phyloP scores from a whole-genome alignment of 768 basidiomycete species.

The Leccinum disarticulatum region DNA sequence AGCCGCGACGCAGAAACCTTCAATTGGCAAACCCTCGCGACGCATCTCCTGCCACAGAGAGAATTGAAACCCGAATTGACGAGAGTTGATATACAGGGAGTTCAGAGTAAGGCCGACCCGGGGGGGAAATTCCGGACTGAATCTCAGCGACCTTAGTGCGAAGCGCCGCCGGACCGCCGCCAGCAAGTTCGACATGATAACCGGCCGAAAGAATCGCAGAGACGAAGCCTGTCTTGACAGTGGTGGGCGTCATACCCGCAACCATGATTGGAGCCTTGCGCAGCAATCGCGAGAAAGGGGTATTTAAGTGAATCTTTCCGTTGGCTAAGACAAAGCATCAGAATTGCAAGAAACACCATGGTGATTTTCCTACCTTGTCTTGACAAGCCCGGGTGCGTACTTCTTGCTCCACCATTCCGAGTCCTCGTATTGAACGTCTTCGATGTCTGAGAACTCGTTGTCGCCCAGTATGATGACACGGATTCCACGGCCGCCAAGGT shows the following conservation, averaged over 20 bases:
- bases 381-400: slow-evolving; percentile 81
- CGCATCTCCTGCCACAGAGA: slow-evolving; percentile 99
- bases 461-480: slow-evolving; percentile 90
- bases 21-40: slow-evolving; percentile 89
- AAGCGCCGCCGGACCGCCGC: slow-evolving; percentile 89
- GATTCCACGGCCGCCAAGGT: slow-evolving; percentile 91
- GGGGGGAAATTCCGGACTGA: slow-evolving; percentile 75
- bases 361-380: slow-evolving; percentile 64
- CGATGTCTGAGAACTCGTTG: slow-evolving; percentile 76
- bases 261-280: slow-evolving; percentile 99
- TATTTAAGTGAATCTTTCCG: slow-evolving; percentile 90
- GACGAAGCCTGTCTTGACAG: slow-evolving; percentile 94
- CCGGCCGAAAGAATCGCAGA: slow-evolving; percentile 90
- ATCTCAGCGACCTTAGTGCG: slow-evolving; percentile 93
- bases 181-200: slow-evolving; percentile 95
- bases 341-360: not conserved
- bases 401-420: slow-evolving; percentile 93
- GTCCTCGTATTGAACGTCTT: slow-evolving; percentile 69
- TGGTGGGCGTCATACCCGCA: slow-evolving; percentile 98
- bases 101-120: slow-evolving; percentile 92
- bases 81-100: slow-evolving; percentile 96
- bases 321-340: slow-evolving; percentile 51
- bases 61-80: slow-evolving; percentile 95
- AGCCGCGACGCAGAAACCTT: slow-evolving; percentile 99
- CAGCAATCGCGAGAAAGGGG: slow-evolving; percentile 92